phyloP scores from a whole-genome alignment of 2,329 filamentous ascomycete species.

The Chaetomium olivaceum region DNA sequence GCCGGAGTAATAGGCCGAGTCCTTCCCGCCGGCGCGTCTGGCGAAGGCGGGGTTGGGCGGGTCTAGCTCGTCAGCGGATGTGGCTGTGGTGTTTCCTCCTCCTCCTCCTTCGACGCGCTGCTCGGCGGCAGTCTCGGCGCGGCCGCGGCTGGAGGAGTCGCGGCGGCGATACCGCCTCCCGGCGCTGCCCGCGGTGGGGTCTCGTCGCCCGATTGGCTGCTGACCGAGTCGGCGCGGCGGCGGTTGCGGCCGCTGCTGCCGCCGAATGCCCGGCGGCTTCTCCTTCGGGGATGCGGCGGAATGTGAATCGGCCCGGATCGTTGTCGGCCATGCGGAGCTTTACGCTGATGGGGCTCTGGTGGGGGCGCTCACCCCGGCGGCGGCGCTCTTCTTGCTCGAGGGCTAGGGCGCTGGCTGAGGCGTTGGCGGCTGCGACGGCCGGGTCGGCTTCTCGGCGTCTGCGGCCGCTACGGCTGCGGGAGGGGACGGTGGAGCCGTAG shows the following conservation, averaged over 20 bases:
- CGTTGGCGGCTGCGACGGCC: conserved; percentile 50
- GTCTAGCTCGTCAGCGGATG: conserved; percentile 34
- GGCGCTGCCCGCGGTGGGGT: conserved; percentile 39
- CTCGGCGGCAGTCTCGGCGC: conserved; percentile 51
- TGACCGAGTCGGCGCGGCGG: conserved; percentile 52
- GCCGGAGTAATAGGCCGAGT: conserved; percentile 61
- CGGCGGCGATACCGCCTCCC: conserved; percentile 43
- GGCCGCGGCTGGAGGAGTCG: conserved; percentile 51
- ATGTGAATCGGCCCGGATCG: conserved; percentile 60
- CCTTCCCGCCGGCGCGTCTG: conserved; percentile 51
- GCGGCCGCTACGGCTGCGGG: conserved; percentile 23
- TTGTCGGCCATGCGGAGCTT: conserved; percentile 62
- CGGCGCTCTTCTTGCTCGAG: conserved; percentile 48
- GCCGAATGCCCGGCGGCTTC: conserved; percentile 42
- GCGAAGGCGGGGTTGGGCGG: conserved; percentile 61
- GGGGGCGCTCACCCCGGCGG: conserved; percentile 37
- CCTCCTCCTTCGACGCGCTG: conserved; percentile 40
- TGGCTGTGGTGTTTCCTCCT: neutral
- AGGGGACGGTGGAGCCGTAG: conserved; percentile 42
- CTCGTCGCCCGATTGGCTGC: conserved; percentile 59
- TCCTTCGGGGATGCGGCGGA: conserved; percentile 61
- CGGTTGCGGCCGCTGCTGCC: conserved; percentile 38
- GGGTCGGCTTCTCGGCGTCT: conserved; percentile 47
- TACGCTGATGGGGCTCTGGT: conserved; percentile 52
- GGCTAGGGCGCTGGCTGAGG: conserved; percentile 48